Evolutionary conservation across 2,329 filamentous ascomycete genomes (phyloP), one percentile per base, ranked within the genome.

Genomic region (Epichloe uncinata): DNA sequence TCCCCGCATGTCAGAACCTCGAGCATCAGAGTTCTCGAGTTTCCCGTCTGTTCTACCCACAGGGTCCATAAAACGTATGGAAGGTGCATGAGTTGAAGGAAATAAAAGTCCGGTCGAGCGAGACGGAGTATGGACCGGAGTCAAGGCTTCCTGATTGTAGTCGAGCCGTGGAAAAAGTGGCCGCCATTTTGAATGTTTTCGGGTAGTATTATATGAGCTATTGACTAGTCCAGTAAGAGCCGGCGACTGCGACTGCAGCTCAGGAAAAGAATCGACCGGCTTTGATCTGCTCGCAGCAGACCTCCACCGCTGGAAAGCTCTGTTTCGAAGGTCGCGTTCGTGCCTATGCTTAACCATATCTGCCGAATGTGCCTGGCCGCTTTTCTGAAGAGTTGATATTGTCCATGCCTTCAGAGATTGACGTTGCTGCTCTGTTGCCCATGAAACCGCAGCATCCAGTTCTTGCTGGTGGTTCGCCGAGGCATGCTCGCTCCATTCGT

Each of bases 91-190:
- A 6, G 64, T 59, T 52, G 69, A 63, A 5, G 67, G 63, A 33
- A 67, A 61, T 6, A 67, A 61, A 47, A 67, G 61, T 3, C 73
- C 68, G 3, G 69, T 72, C 65, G 70, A 69, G 46, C 69, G 69
- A n/a, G 70, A 74, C 2, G 72, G 72, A 7, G 72, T 74, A 45
- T 68, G 66, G 13, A 68, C 50, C 6, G 57, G 50, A 43, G 54
- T 59, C 18, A 52, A 50, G 1, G 54, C 44, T 35, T 56, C 54
- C 37, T 60, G 55, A 8, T 50, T 51, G 26, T 54, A 53, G 20
- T 59, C 55, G 6, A 54, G 53, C 40, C 59, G 59, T 45, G 52
- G 59, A 12, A 54, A 51, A 15, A 58, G 50, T 13, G 58, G 55
- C 15, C 58, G 57, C 47, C 58, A 56, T 9, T 55, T 56, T 18